phyloP scores from a whole-genome alignment of 768 basidiomycete genomes.

The Strobilomyces echinocephalus region DNA sequence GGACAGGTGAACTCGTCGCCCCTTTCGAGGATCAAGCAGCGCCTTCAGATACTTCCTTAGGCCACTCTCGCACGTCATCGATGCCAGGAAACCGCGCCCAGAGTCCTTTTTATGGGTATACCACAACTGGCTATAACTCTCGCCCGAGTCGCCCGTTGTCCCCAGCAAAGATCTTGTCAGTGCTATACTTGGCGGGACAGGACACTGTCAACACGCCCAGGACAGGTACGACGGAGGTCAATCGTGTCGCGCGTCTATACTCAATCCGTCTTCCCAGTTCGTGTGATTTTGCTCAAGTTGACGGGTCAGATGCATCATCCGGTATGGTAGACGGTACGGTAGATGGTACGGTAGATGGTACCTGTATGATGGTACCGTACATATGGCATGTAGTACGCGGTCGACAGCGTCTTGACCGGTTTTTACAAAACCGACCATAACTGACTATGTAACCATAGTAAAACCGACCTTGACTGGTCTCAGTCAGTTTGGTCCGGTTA shows the following conservation, averaged over 20 bases:
- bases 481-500: too few species aligned
- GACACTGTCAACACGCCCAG: slow-evolving; percentile 92
- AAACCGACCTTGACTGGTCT: too few species aligned
- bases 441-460: too few species aligned
- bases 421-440: too few species aligned
- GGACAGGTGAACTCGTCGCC: slow-evolving; percentile 68
- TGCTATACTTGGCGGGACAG: slow-evolving; percentile 88
- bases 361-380: too few species aligned
- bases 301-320: too few species aligned
- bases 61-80: slow-evolving; percentile 55
- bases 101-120: slow-evolving; percentile 32
- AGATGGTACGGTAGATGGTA: too few species aligned
- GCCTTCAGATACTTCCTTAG: slow-evolving; percentile 32
- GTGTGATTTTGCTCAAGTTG: slow-evolving; percentile 87
- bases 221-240: slow-evolving; percentile 51
- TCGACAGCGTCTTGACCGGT: too few species aligned
- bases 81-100: slow-evolving; percentile 37
- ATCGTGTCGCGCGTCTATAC: background rate
- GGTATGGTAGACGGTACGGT: too few species aligned
- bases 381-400: too few species aligned
- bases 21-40: slow-evolving; percentile 59
- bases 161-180: slow-evolving; percentile 65
- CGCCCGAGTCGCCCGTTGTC: slow-evolving; percentile 47
- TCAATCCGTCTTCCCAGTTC: slow-evolving; percentile 42
- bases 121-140: slow-evolving; percentile 36